phyloP scores from a whole-genome alignment of 2,329 filamentous ascomycete genomes.

The Fusarium mundagurra region DNA sequence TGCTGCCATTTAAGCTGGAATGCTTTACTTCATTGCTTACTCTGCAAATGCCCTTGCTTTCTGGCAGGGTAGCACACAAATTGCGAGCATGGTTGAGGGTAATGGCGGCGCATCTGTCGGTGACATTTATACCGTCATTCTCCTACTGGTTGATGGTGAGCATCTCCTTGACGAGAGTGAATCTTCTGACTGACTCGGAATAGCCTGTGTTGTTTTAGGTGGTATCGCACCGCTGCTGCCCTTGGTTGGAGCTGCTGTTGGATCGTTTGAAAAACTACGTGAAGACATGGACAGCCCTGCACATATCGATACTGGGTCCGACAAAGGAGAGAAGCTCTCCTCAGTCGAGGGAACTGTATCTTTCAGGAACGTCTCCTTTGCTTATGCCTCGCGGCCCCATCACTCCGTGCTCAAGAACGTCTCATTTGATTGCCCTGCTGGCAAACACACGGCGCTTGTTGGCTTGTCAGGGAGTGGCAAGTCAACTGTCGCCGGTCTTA shows the following conservation, averaged over 20 bases:
- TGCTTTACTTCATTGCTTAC: constrained; percentile 74
- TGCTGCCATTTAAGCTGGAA: constrained; percentile 66
- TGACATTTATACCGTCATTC: constrained; percentile 70
- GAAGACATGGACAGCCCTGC: constrained; percentile 65
- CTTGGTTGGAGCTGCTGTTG: constrained; percentile 66
- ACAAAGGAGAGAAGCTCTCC: constrained; percentile 53
- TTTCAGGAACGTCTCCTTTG: constrained; percentile 56
- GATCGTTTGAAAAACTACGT: constrained; percentile 66
- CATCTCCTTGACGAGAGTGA: not conserved
- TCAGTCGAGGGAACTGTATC: constrained; percentile 51
- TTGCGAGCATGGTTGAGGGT: constrained; percentile 52
- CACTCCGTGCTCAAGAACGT: constrained; percentile 55
- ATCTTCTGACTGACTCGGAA: constrained; percentile 20
- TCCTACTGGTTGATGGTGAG: constrained; percentile 69
- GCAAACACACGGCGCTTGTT: constrained; percentile 65
- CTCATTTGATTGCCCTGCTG: constrained; percentile 58
- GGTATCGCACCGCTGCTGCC: constrained; percentile 71
- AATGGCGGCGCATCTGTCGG: constrained; percentile 52
- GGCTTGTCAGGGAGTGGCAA: constrained; percentile 68
- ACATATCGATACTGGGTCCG: constrained; percentile 55
- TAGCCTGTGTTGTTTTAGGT: constrained; percentile 69
- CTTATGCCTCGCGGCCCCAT: constrained; percentile 56
- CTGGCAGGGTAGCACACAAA: constrained; percentile 70
- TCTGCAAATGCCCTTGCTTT: constrained; percentile 74
- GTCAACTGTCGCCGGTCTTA: constrained; percentile 64